Evolutionary conservation across 768 basidiomycete species (phyloP).

Genomic region (Nevesoporus exiguus): DNA sequence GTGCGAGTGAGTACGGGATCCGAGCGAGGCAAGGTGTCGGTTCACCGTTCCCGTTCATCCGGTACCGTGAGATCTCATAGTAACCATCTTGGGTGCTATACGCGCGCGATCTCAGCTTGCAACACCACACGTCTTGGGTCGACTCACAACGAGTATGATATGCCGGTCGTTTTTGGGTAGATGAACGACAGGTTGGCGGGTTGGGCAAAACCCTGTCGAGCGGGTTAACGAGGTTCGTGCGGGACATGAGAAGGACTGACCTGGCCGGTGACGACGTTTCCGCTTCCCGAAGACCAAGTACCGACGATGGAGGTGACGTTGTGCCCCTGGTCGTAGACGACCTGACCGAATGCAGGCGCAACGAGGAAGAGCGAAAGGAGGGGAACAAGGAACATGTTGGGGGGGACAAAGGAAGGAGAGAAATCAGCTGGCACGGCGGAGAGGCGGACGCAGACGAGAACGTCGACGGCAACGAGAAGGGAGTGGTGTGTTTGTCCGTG

Average conservation of each 20-base stretch:
- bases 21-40: neutral
- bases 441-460: constrained; percentile 18
- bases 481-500: constrained; percentile 21
- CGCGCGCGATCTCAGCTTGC: neutral
- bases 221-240: neutral
- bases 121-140: neutral
- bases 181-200: constrained; percentile 79
- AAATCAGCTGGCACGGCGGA: neutral
- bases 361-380: constrained; percentile 27
- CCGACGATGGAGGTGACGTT: constrained; percentile 73
- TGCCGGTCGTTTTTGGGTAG: constrained; percentile 83
- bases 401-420: neutral
- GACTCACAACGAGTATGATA: constrained; percentile 85
- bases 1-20: neutral
- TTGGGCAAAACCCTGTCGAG: constrained; percentile 71
- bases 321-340: constrained; percentile 43
- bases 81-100: constrained; percentile 64
- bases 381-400: constrained; percentile 18
- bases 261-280: constrained; percentile 72
- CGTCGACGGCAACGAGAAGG: constrained; percentile 20
- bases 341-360: constrained; percentile 32
- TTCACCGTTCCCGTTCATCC: constrained; percentile 82
- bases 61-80: constrained; percentile 90
- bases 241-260: constrained; percentile 47
- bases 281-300: constrained; percentile 84